These are phyloP conservation scores for Peronosclerospora sorghi DNA, from an alignment of 352 stramenopile genomes.

Conservation along the genomic window DNA sequence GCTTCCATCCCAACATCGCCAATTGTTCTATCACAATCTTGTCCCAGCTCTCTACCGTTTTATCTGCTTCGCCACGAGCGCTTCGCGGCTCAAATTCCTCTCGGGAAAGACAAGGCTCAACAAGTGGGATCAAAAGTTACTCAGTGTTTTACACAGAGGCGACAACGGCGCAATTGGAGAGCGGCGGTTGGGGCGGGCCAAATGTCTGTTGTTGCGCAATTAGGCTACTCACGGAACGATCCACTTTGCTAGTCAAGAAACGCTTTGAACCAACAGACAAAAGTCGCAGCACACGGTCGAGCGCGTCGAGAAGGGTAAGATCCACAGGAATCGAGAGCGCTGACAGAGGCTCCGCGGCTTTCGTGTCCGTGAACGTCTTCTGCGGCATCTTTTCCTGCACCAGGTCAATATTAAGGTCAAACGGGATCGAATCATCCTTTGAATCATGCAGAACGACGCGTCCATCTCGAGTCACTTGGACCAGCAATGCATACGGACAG, in stretches of 20 bases:
- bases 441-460: conserved; percentile 95
- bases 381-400: conserved; percentile 99
- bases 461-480: conserved; percentile 91
- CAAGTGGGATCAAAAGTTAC: too few species aligned
- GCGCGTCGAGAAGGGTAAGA: conserved; percentile 79
- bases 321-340: conserved; percentile 78
- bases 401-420: conserved; percentile 95
- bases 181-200: conserved; percentile 92
- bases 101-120: too few species aligned
- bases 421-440: conserved; percentile 88
- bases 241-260: conserved; percentile 95
- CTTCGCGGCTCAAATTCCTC: too few species aligned
- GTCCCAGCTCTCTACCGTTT: too few species aligned
- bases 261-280: conserved; percentile 97
- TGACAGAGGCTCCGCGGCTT: conserved; percentile 35
- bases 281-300: conserved; percentile 93
- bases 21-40: too few species aligned
- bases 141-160: too few species aligned
- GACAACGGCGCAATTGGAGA: conserved; percentile 95
- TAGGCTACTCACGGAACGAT: conserved; percentile 95
- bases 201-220: conserved; percentile 98
- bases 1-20: too few species aligned
- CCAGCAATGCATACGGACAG: conserved; percentile 92
- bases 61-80: too few species aligned
- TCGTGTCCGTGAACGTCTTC: conserved; percentile 96